phyloP scores from a whole-genome alignment of 192 early-diverging fungal genomes.

The Linnemannia elongata region DNA sequence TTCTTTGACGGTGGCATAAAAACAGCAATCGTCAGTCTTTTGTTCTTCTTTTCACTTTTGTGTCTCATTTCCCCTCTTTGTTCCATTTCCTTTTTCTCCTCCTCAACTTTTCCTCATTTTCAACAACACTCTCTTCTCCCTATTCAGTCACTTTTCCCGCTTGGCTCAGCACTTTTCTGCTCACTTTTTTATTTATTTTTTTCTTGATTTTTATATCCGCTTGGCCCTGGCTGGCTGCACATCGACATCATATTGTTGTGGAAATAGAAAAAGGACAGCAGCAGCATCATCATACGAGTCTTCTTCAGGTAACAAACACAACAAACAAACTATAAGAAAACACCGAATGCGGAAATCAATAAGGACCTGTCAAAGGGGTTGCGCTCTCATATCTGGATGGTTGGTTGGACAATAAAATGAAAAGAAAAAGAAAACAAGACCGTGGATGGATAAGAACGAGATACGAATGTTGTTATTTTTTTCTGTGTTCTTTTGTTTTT shows the following conservation, averaged over 20 bases:
- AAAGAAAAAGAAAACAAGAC: neutral
- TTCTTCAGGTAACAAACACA: neutral
- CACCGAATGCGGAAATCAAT: neutral
- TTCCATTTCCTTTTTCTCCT: too few species aligned
- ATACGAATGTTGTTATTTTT: too few species aligned
- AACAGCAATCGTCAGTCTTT: neutral
- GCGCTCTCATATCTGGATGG: neutral
- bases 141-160: neutral
- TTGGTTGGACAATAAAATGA: neutral
- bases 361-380: neutral
- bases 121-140: neutral
- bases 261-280: neutral
- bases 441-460: too few species aligned
- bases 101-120: neutral
- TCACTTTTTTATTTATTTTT: neutral
- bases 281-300: neutral
- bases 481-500: too few species aligned
- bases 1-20: neutral
- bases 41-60: neutral
- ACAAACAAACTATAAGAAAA: neutral
- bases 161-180: neutral
- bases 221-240: neutral
- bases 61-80: neutral
- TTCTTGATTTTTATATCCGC: neutral
- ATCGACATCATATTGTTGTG: neutral